These are phyloP conservation scores for Globisporangium solare DNA, from an alignment of 352 stramenopile species.

Conservation along the genomic window DNA sequence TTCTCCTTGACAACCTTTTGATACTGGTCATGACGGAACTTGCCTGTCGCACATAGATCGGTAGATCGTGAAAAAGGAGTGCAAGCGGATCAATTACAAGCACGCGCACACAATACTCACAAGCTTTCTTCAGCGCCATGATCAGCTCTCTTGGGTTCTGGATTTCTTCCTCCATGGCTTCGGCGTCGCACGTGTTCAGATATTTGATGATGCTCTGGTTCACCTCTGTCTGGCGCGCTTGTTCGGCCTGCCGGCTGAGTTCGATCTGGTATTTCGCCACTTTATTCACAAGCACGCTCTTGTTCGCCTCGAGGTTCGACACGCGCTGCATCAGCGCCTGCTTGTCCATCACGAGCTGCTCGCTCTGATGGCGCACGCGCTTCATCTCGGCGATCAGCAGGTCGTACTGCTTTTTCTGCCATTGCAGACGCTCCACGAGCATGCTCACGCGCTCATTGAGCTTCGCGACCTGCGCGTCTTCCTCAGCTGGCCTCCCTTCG, in stretches of 20 bases:
- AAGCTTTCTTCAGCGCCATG: slow-evolving; percentile 76
- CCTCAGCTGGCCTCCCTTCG: neutral
- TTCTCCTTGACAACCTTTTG: slow-evolving; percentile 82
- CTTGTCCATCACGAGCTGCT: slow-evolving; percentile 61
- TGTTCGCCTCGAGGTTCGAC: slow-evolving; percentile 34
- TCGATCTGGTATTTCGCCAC: slow-evolving; percentile 77
- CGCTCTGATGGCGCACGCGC: slow-evolving; percentile 52
- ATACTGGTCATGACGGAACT: slow-evolving; percentile 80
- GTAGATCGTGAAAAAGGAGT: neutral
- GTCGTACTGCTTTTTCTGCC: slow-evolving; percentile 77
- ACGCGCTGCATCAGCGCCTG: slow-evolving; percentile 54
- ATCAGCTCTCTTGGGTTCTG: slow-evolving; percentile 75
- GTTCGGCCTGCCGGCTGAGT: slow-evolving; percentile 55
- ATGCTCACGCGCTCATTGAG: slow-evolving; percentile 49
- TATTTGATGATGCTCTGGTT: slow-evolving; percentile 78
- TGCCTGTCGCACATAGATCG: slow-evolving; percentile 13
- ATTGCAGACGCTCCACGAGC: slow-evolving; percentile 69
- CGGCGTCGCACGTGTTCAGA: slow-evolving; percentile 63
- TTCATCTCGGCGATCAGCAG: slow-evolving; percentile 49
- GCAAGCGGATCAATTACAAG: neutral
- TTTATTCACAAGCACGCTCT: slow-evolving; percentile 58
- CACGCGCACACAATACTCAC: slow-evolving; percentile 20
- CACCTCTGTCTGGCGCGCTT: slow-evolving; percentile 34
- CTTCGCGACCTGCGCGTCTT: slow-evolving; percentile 24
- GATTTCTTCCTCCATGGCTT: slow-evolving; percentile 67